Base-by-base conservation (phyloP, 1,284 basidiomycete species). In the Lentinus polychrous region DNA sequence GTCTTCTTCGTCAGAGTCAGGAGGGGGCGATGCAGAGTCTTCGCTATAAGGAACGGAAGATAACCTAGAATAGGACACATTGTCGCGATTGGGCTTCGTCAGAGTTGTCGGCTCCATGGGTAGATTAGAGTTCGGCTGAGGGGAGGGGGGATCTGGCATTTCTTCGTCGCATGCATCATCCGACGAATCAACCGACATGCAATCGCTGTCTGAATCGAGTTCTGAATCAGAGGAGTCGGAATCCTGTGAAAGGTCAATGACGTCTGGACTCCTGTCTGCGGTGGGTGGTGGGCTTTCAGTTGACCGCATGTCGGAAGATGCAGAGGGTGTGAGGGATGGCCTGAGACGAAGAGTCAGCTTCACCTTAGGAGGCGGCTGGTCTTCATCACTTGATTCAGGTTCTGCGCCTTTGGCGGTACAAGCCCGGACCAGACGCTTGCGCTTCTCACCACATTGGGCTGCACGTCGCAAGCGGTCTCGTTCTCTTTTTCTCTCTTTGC, bases 261-360 rank as follows among this genome's bases (percentile, higher is more conserved):
- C 64, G 49, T 66, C 66, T 14, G 54, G 44, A 17, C 17, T 18
- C 54, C 50, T 32, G 48, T 53, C 36, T 57, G 50, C 55, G 58
- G 53, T 53, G 57, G 52, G 46, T 36, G 58, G 46, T 49, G 51
- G 47, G 33, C 60, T 46, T 35, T 60, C 46, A 2, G 60, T 50
- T 27, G 27, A 27, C 22, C 61, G 53, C 15, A 53, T 22, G 17
- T 17, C 39, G 18, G 39, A 22, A 7, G 39, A 40, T 20, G 12
- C 39, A 22, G 39, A 40, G 3, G 39, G 22, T 55, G 36, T 63
- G 60, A 14, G 65, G 34, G 71, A 66, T 7, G 78, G 79, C 46
- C 73, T 76, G 40, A 86, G 73, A 41, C 80, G 75, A 34, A 85
- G 69, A 2, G 76, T 83, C 40, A 86, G 71, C 59, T 83, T 86